These are phyloP conservation scores for Elymus sibiricus DNA, from an alignment of 176 grass and related monocot genomes.

Conservation along the genomic window DNA sequence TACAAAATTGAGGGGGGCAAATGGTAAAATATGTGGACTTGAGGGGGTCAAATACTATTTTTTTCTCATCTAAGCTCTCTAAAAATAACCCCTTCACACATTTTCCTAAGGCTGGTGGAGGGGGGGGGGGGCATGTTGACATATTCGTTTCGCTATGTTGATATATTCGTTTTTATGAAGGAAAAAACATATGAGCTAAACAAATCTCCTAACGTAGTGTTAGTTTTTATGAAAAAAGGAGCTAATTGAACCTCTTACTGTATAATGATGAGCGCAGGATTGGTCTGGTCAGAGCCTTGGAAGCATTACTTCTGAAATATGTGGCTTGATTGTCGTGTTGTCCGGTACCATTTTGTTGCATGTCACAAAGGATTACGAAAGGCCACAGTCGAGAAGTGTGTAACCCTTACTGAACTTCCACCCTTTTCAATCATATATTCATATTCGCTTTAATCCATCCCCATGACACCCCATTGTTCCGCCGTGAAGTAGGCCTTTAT, in stretches of 20 bases:
- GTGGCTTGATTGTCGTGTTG: conserved; percentile 86
- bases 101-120: too few species aligned
- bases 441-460: not conserved
- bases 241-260: not conserved
- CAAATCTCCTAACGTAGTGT: too few species aligned
- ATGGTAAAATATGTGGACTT: too few species aligned
- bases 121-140: too few species aligned
- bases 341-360: conserved; percentile 91
- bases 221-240: not conserved
- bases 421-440: not conserved
- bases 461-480: not conserved
- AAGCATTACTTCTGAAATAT: conserved; percentile 91
- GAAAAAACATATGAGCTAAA: not conserved
- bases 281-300: conserved; percentile 88
- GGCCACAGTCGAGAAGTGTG: conserved; percentile 58
- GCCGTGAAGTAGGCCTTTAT: conserved; percentile 51
- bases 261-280: conserved; percentile 49
- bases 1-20: too few species aligned
- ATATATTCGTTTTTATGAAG: not conserved
- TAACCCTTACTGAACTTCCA: not conserved
- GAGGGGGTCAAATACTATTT: too few species aligned
- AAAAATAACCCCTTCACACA: too few species aligned
- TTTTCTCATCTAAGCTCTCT: too few species aligned
- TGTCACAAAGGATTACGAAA: conserved; percentile 92
- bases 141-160: not conserved